phyloP scores from a whole-genome alignment of 106 monocot species.

The Amphibolis antarctica region DNA sequence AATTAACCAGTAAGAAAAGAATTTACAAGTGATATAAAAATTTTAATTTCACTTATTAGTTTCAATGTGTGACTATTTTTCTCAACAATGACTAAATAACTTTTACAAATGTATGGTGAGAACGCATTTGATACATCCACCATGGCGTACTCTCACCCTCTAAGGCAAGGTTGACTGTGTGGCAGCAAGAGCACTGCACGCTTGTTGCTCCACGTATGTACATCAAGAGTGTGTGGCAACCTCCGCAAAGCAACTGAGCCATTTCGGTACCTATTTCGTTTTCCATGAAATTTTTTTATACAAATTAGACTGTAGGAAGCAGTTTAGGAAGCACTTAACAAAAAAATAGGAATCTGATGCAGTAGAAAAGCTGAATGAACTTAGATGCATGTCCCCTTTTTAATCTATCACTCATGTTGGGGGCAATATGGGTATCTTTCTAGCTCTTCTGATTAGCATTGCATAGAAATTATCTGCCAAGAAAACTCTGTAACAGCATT shows the following conservation, averaged over 20 bases:
- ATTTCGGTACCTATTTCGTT: conserved; percentile 69
- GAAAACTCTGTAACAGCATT: neutral
- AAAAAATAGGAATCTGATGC: neutral
- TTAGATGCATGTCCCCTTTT: too few relatives aligned
- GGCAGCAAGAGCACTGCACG: conserved; percentile 94
- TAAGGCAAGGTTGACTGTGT: conserved; percentile 76
- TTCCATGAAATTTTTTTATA: neutral
- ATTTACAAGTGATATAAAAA: too few relatives aligned
- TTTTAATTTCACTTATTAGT: too few relatives aligned
- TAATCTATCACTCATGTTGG: too few relatives aligned
- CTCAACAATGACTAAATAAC: too few relatives aligned
- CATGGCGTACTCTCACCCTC: conserved; percentile 36
- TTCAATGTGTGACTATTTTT: too few relatives aligned
- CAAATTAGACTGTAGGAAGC: too few relatives aligned
- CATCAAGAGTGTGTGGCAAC: conserved; percentile 93
- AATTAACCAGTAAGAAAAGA: too few relatives aligned
- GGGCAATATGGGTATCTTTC: too few relatives aligned
- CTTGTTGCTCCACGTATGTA: conserved; percentile 95
- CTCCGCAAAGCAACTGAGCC: conserved; percentile 94
- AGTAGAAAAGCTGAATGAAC: neutral
- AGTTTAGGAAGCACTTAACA: neutral
- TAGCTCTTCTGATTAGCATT: too few relatives aligned
- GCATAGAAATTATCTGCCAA: too few relatives aligned
- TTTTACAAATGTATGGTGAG: too few relatives aligned
- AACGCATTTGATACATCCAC: neutral